Base-by-base conservation (phyloP, 306 rosid species). In the Cajanus cajan region DNA sequence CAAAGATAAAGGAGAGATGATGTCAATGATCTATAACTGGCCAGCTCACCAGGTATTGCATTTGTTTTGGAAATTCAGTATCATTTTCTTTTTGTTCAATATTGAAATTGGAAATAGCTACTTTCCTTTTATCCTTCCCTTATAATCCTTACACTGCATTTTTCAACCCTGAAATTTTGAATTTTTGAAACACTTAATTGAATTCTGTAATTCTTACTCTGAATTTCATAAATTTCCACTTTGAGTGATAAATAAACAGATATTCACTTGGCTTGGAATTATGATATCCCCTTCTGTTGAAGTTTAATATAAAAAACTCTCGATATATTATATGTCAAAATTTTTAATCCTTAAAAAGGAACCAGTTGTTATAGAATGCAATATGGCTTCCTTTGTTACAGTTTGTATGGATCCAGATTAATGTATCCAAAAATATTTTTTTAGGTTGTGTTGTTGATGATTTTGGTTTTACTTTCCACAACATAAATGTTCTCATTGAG, bases 11-110 rank as follows among this genome's bases (percentile, higher is more conserved):
- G 99, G 99, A 41, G 99, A 96, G 87, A 96, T 96, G 99, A 93
- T 96, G 99, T 93, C 99, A 69, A 96, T 96, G 99, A 96, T 96
- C 79, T 96, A 93, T 80, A 96, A 96, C 76, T 96, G 99, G 99
- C 99, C 99, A 73, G 88, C 89, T 40, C 83, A 85, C 0, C 58
- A 93, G 96, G 99, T 91, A 85, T 61, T 67, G 69, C 39, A 55
- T 64, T 9, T 36, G 37, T 80, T 71, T 50, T 76, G 36, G 66
- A 74, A 66, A 73, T 71, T 31, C 62, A 64, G 8, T n/a, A 22
- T 48, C 21, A 12, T 55, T 74, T 65, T 58, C 74, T 34, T 76
- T 28, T 45, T 25, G 71, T 57, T 59, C 47, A 59, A 62, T 34
- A 13, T 62, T 52, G 57, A 50, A 55, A 69, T 70, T 47, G n/a